Base-by-base conservation (phyloP, 2,329 filamentous ascomycete species). In the Arachnomyces sp. region DNA sequence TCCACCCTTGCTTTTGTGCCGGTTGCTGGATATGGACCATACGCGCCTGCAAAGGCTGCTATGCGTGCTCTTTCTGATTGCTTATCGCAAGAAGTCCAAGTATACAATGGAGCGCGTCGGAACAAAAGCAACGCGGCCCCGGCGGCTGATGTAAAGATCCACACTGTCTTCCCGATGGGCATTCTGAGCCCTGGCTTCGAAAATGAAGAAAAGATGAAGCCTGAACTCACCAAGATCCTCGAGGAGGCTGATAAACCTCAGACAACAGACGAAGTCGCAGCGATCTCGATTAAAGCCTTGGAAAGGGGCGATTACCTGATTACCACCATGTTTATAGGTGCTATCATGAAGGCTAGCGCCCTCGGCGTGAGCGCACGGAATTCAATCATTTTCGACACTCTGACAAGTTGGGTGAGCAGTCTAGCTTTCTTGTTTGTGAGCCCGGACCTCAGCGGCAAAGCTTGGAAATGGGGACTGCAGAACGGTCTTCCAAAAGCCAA, bases 211-310 rank as follows among this genome's bases (percentile, higher is more conserved):
- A 63, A 69, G 52, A 75, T 76, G 18, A 96, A 96, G 65, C 90
- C 89, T 6, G 77, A 74, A 4, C 73, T 95, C 36, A 95, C 89
- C 3, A 74, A 79, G 50, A 72, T 82, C 38, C 66, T 96, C 34
- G 92, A 96, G 63, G 80, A 85, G 50, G 75, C 77, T n/a, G 92
- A 98, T 59, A 82, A 82, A 11, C 73, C 79, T 34, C 84, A 93
- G 62, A 82, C 75, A 1, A 84, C 87, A 4, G 82, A 92, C 4
- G 74, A 83, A 44, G 87, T 93, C 11, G 92, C 92, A 1, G 63
- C 66, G 3, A 70, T 69, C 7, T 72, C 86, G 1, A 79, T 98
- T 38, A 66, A 67, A 32, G 86, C 84, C 0, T 66, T 98, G 33
- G 88, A 96, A 62, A 78, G 67, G 28, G 92, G 90, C 0, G 72